These are phyloP conservation scores for Apiotrichum laibachii DNA, from an alignment of 1,284 basidiomycete genomes.

Conservation along the genomic window DNA sequence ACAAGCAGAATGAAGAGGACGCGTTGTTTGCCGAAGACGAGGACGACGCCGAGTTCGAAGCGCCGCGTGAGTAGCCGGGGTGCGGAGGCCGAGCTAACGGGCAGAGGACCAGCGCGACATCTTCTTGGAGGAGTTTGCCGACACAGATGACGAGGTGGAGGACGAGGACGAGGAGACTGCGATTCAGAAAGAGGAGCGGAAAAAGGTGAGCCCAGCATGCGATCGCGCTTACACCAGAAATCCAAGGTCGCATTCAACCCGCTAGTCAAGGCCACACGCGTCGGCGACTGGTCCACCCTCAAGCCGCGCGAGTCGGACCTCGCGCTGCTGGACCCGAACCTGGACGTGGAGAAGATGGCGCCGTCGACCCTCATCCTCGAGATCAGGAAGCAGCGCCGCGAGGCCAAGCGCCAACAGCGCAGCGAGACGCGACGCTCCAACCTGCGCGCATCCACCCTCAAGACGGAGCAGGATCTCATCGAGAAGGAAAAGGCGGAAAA, in stretches of 20 bases:
- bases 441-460: constrained; percentile 43
- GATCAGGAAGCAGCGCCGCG: constrained; percentile 38
- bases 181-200: constrained; percentile 34
- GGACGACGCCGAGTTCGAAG: constrained; percentile 46
- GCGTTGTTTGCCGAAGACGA: constrained; percentile 44
- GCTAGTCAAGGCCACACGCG: constrained; percentile 14
- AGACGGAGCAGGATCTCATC: constrained; percentile 35
- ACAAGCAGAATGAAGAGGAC: constrained; percentile 44
- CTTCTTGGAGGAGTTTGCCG: constrained; percentile 48
- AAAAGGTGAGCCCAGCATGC: constrained; percentile 24
- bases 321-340: constrained; percentile 27
- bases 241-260: constrained; percentile 39
- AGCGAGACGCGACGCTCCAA: constrained; percentile 40
- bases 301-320: constrained; percentile 16
- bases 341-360: constrained; percentile 42
- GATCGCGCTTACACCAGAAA: constrained; percentile 29
- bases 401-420: constrained; percentile 36
- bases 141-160: constrained; percentile 47
- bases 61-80: constrained; percentile 33
- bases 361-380: constrained; percentile 45
- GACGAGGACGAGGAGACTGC: constrained; percentile 40
- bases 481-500: constrained; percentile 32
- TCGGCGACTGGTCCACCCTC: constrained; percentile 13
- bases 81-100: not conserved
- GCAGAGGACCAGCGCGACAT: constrained; percentile 39